A percentile compares a stretch with the other conserved stretches of the same genome.
Evolutionary conservation across 2,329 filamentous ascomycete genomes (phyloP).

Genomic region (Phaeophleospora eucalypticola): DNA sequence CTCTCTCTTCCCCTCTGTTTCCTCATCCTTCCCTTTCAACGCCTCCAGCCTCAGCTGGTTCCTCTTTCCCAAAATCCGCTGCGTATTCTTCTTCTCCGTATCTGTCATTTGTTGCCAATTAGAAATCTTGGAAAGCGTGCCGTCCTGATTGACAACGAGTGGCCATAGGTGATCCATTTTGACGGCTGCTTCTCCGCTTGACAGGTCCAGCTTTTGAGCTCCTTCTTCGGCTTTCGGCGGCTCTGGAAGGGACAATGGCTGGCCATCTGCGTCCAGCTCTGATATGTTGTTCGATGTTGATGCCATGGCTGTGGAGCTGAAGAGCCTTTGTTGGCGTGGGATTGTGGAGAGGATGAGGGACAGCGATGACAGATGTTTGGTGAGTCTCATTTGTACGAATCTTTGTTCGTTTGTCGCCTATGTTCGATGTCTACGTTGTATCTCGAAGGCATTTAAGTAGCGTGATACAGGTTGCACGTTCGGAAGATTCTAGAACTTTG

Average conservation of each 20-base stretch:
- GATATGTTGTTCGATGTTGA: background rate
- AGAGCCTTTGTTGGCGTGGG: background rate
- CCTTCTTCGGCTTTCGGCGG: constrained; percentile 24
- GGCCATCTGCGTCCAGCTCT: background rate
- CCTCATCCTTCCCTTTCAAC: constrained; percentile 43
- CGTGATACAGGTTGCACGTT: no score
- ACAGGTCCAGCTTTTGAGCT: constrained; percentile 34
- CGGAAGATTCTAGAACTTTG: no score
- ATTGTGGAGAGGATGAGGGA: background rate
- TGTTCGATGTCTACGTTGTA: no score
- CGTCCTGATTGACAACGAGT: constrained; percentile 69
- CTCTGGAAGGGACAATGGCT: constrained; percentile 20
- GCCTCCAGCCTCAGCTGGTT: constrained; percentile 60
- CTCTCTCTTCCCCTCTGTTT: constrained; percentile 2
- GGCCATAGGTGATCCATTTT: constrained; percentile 67
- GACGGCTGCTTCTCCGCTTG: constrained; percentile 38
- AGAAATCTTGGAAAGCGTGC: constrained; percentile 64
- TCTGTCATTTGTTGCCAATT: constrained; percentile 72
- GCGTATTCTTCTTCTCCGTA: constrained; percentile 62
- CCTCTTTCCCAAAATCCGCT: constrained; percentile 63
- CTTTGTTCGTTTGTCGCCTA: no score
- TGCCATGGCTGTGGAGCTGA: background rate
- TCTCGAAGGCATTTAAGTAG: no score
- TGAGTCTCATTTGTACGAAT: background rate
- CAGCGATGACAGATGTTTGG: background rate